Base-by-base conservation (phyloP, 805 yeast species). In the Teunomyces atbi region DNA sequence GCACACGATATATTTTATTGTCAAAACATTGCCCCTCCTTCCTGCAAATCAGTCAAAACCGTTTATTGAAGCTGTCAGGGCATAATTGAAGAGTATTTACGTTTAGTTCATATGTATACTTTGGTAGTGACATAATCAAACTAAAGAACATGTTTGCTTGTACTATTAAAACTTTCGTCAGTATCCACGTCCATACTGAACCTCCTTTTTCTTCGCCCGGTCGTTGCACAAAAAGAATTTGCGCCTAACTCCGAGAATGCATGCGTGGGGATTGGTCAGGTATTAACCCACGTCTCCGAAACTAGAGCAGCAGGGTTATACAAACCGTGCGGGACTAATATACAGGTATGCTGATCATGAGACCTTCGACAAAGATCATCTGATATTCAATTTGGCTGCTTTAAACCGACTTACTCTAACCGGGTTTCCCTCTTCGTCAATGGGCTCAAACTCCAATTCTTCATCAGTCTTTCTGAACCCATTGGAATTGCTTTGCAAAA, bases 341-440 rank as follows among this genome's bases (percentile, higher is more conserved):
- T 19, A 18, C 26, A 19, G 26, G 26, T 19, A 19, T 5, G 19
- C 10, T 5, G 18, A 16, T 34, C 8, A 34, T 16, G 20, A 18
- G 7, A 5, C 11, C 13, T n/a, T 5, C 12, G 12, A 4, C 8
- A 15, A 8, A 12, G 16, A 35, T 36, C 28, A n/a, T 20, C 23
- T 21, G n/a, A 42, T 27, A 12, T 30, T 33, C 38, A 56, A 48
- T 36, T 64, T 53, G 13, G 87, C 84, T 8, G 87, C 79, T 56
- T 73, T 85, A 62, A 89, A 89, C 43, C 89, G 69, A 58, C 95
- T 86, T 1, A 79, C 67, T 48, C 73, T 82, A 6, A 78, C 60
- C 0, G 82, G 82, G 45, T 79, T 76, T 0, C 89, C 89, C 32
- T 65, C 56, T 45, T 79, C 84, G 53, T 86, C 89, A 5, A 86